Conservation (phyloP, 306 rosid genomes). For the Vigna mungo region DNA sequence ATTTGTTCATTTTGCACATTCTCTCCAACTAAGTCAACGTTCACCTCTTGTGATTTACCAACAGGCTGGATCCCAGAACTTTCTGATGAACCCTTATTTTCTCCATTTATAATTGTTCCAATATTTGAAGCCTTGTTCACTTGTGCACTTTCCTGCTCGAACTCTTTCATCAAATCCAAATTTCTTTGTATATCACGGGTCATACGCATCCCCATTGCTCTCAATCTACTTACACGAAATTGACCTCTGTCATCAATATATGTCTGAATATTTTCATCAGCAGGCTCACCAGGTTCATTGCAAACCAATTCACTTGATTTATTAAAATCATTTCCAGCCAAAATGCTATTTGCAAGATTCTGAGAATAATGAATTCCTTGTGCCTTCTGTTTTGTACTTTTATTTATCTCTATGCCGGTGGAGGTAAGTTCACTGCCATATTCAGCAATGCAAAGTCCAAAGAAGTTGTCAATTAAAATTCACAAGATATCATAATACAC, state of each 20-base stretch:
- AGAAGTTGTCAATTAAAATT: constrained; percentile 31
- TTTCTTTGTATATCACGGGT: constrained; percentile 94
- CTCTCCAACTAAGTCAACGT: constrained; percentile 50
- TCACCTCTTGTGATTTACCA: constrained; percentile 43
- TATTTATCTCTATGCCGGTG: constrained; percentile 57
- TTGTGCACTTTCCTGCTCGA: constrained; percentile 66
- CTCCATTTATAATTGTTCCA: constrained; percentile 37
- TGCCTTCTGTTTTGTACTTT: constrained; percentile 55
- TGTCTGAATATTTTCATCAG: constrained; percentile 79
- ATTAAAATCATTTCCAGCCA: constrained; percentile 52
- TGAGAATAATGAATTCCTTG: constrained; percentile 47
- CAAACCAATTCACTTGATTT: constrained; percentile 48
- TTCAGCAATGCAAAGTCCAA: constrained; percentile 39
- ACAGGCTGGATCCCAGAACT: constrained; percentile 50
- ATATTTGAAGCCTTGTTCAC: constrained; percentile 44
- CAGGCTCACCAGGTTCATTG: constrained; percentile 51
- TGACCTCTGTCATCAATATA: constrained; percentile 85
- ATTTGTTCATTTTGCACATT: constrained; percentile 48
- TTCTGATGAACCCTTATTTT: constrained; percentile 44
- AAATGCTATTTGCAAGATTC: constrained; percentile 45
- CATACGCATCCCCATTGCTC: constrained; percentile 96
- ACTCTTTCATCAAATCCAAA: constrained; percentile 93
- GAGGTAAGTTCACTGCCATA: constrained; percentile 73
- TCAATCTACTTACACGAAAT: constrained; percentile 81
- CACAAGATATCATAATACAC: constrained; percentile 13